Conservation (phyloP, 2,329 filamentous ascomycete species). For the Akanthomyces lecanii region DNA sequence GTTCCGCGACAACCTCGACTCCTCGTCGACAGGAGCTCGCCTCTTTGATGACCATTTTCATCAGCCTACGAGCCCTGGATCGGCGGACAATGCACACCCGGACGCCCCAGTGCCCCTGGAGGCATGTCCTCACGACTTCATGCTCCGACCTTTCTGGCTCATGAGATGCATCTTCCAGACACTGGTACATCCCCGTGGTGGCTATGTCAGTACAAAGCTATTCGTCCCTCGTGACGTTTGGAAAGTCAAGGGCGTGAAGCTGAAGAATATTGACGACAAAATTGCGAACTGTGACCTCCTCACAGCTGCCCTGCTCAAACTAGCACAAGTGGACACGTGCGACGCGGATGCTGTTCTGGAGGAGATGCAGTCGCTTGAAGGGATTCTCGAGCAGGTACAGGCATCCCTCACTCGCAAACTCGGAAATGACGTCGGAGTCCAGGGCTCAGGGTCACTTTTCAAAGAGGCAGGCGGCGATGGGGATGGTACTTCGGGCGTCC, state of each 20-base stretch:
- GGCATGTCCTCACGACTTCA: constrained; percentile 81
- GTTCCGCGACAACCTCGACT: constrained; percentile 55
- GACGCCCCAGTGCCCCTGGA: constrained; percentile 77
- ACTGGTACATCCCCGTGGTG: constrained; percentile 83
- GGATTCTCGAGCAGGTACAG: constrained; percentile 82
- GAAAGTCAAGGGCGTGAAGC: constrained; percentile 88
- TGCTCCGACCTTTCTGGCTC: constrained; percentile 95
- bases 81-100: constrained; percentile 56
- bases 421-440: constrained; percentile 86
- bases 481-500: constrained; percentile 37
- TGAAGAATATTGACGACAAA: constrained; percentile 91
- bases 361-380: constrained; percentile 88
- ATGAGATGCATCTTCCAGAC: constrained; percentile 95
- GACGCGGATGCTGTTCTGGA: constrained; percentile 90
- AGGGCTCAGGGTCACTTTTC: constrained; percentile 69
- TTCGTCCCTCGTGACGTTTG: constrained; percentile 93
- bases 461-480: constrained; percentile 59
- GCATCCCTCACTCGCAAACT: constrained; percentile 72
- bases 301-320: constrained; percentile 80
- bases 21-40: constrained; percentile 64
- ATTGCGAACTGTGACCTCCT: constrained; percentile 85
- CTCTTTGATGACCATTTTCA: constrained; percentile 84
- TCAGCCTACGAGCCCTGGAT: constrained; percentile 58
- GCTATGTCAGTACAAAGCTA: constrained; percentile 84
- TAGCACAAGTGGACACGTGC: constrained; percentile 77